Evolutionary conservation across 1,284 basidiomycete genomes (phyloP), one percentile per base, ranked within the genome.

Genomic region (Exobasidium rhododendri): DNA sequence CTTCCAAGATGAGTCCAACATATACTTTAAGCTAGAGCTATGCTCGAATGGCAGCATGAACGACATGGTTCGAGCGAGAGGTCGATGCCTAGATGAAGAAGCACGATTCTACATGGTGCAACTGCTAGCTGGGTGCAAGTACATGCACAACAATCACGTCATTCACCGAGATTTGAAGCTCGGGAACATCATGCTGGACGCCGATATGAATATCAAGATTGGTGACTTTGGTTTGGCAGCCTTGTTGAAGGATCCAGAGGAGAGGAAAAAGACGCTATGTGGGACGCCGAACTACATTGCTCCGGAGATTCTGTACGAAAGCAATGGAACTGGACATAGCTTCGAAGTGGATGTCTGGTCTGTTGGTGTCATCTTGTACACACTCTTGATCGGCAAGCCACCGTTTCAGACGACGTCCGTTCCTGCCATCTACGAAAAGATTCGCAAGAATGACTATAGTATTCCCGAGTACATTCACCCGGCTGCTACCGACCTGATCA

Each of bases 331-430:
- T 70, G 93, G 94, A 0, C 94, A 98, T 81, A 93, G 91, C 78
- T 98, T 97, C 75, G 94, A 97, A 82, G 94, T 97, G 35, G 94
- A 98, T 78, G 90, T 94, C 7, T 98, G 94, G 96, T 92, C 90
- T 4, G 89, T 96, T 56, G 96, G 94, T 11, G 94, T 98, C 56
- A 97, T 98, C 66, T 82, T 97, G 46, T 98, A 98, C 79, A 97
- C 96, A 0, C 86, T 97, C 55, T 83, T 97, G 31, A 85, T 97
- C 29, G 96, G 94, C 31, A 88, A 89, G 47, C 94, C 96, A 1
- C 94, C 94, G 0, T 98, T 98, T 84, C 94, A 97, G 80, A 97
- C 93, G 7, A 93, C 94, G 80, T 92, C 97, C 58, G 93, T 97
- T 40, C 67, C 77, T 26, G 68, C 70, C 56, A 79, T 79, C 49